A percentile compares a stretch with the other conserved stretches of the same genome.
Evolutionary conservation across 2,329 filamentous ascomycete species (phyloP).

Genomic region (Verticillium nonalfalfae): DNA sequence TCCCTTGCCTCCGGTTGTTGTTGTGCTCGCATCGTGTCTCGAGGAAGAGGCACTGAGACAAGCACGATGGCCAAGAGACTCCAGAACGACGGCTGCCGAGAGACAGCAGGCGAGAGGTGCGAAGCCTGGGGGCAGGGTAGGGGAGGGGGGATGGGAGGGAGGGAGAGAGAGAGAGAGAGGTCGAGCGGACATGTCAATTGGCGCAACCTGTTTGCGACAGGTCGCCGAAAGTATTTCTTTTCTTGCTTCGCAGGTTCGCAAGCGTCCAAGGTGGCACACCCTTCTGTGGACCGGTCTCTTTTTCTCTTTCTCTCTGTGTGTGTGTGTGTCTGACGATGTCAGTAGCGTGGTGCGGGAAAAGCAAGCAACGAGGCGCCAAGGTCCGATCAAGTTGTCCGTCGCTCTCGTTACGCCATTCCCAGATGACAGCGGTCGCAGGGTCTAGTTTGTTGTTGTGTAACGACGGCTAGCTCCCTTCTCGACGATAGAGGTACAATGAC

Average conservation of each 20-base stretch:
- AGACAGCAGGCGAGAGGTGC: not conserved
- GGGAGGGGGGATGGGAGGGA: not conserved
- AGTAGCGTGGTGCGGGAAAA: not conserved
- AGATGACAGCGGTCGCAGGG: not conserved
- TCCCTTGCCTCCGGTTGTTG: not conserved
- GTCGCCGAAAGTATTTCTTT: not conserved
- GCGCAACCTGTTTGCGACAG: not conserved
- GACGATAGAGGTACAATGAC: no score
- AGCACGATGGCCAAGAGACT: not conserved
- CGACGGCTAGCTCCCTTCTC: not conserved
- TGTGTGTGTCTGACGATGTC: not conserved
- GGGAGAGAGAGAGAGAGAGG: not conserved
- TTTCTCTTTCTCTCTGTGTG: not conserved
- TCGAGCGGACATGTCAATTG: not conserved
- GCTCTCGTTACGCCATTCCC: not conserved
- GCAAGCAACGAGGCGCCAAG: not conserved
- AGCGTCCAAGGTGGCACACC: not conserved
- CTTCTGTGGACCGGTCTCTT: not conserved
- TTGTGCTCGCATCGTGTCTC: not conserved
- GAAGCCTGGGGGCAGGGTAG: not conserved
- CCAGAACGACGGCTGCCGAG: not conserved
- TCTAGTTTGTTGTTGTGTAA: not conserved
- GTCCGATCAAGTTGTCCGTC: not conserved
- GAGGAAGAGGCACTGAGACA: not conserved
- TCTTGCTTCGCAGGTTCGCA: not conserved